Base-by-base conservation (phyloP, 1,139 yeast genomes). In the Insectozyma bohioensis region DNA sequence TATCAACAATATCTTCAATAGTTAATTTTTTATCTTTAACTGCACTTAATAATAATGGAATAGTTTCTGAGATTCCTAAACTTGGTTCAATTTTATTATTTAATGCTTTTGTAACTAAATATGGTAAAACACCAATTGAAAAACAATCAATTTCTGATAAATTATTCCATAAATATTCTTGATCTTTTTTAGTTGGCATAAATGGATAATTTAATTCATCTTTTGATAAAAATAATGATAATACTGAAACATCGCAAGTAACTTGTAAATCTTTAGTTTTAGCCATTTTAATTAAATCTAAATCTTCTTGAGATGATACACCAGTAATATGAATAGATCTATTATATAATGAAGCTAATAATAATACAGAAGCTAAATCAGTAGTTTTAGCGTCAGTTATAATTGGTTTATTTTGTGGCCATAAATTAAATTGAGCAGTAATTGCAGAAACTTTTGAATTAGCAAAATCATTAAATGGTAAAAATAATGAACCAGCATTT, bases 361-460 rank as follows among this genome's bases (percentile, higher is more conserved):
- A 74, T 56, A 92, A 68, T 34, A 90, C 84, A 5, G 96, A 85
- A 13, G 98, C 97, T 52, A 92, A 72, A 53, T 87, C 94, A 28
- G 97, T 85, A 18, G 94, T 80, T 58, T 79, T 81, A 30, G 97
- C 97, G 62, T 92, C 97, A 30, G 96, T 87, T 46, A 90, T 75
- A 44, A 92, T 85, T 42, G 95, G 94, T 67, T 87, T 88, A 53
- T 63, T 62, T 35, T 72, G 69, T 35, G 96, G 96, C 97, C 97
- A 90, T 28, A 78, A 66, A 43, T 81, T 77, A 49, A 88, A 81
- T 50, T 87, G 94, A 25, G 84, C 74, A 24, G 95, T 79, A 30
- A 87, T 81, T 20, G 84, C 71, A 15, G 90, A 75, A 34, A 90
- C 86, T 52, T 82, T 83, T 47, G 77, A 72, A 52, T 73, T 69